Evolutionary conservation across 257 asterid genomes (phyloP).

Genomic region (Mentha longifolia): DNA sequence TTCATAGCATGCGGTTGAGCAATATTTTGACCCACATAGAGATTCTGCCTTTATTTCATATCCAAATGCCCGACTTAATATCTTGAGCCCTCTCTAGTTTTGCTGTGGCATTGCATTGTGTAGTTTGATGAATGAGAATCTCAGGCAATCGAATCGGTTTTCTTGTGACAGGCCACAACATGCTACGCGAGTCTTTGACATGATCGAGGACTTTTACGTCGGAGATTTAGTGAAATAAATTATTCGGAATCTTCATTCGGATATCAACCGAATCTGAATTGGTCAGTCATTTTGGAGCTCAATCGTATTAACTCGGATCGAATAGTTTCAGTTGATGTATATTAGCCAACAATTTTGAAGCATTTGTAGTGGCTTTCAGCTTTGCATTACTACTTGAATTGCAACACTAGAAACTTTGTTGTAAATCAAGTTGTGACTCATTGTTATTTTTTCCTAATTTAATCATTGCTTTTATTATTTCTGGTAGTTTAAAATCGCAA

Average conservation of each 20-base stretch:
- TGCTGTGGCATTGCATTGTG: background rate
- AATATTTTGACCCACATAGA: background rate
- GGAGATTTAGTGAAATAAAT: constrained; percentile 60
- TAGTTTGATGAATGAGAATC: constrained; percentile 14
- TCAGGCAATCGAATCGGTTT: constrained; percentile 1
- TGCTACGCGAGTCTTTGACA: constrained; percentile 87
- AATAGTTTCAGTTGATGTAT: background rate
- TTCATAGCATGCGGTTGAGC: background rate
- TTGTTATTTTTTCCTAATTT: background rate
- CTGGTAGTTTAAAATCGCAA: no score
- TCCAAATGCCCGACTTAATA: background rate
- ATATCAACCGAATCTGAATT: background rate
- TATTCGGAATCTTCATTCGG: constrained; percentile 17
- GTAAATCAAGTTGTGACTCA: background rate
- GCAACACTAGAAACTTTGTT: constrained; percentile 15
- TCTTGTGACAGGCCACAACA: constrained; percentile 82
- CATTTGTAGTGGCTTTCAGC: constrained; percentile 1
- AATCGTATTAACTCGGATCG: background rate
- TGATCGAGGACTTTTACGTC: constrained; percentile 82
- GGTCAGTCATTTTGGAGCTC: constrained; percentile 9
- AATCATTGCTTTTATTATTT: background rate
- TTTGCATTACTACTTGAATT: constrained; percentile 2
- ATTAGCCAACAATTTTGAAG: constrained; percentile 3
- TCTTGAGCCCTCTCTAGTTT: constrained; percentile 13
- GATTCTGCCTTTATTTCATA: background rate